phyloP scores from a whole-genome alignment of 441 rosid genomes.

The Francoa sonchifolia region DNA sequence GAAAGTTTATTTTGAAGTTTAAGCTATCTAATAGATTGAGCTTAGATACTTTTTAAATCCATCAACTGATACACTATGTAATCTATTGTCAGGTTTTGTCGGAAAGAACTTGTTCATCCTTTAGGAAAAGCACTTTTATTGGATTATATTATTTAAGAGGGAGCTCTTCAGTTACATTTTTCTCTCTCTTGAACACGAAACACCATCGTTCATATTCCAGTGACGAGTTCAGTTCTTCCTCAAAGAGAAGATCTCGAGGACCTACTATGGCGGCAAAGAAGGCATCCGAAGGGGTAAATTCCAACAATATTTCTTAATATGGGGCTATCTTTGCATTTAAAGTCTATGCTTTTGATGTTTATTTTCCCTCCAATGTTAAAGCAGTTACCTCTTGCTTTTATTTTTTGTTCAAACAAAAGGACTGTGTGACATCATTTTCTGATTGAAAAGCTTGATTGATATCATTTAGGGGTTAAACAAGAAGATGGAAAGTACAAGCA shows the following conservation, averaged over 20 bases:
- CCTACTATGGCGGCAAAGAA: slow-evolving; percentile 93
- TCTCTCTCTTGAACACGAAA: slow-evolving; percentile 33
- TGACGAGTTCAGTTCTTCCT: slow-evolving; percentile 34
- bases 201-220: slow-evolving; percentile 28
- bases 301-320: background rate
- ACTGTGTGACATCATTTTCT: background rate
- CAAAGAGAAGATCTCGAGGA: slow-evolving; percentile 80
- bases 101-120: slow-evolving; percentile 29
- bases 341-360: background rate
- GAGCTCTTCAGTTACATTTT: slow-evolving; percentile 31
- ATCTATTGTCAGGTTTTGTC: slow-evolving; percentile 34
- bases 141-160: slow-evolving; percentile 26
- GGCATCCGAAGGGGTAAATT: slow-evolving; percentile 45
- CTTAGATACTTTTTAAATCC: no score
- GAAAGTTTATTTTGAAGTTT: background rate
- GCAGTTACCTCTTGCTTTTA: background rate
- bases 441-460: slow-evolving; percentile 9
- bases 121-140: slow-evolving; percentile 30
- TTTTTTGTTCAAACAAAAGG: no score
- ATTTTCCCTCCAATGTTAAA: no score
- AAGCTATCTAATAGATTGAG: background rate
- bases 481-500: slow-evolving; percentile 88
- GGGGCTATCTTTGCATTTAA: background rate
- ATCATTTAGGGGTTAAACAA: slow-evolving; percentile 54
- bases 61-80: slow-evolving; percentile 10